Conservation (phyloP, 768 basidiomycete genomes). For the Inosperma sp. region DNA sequence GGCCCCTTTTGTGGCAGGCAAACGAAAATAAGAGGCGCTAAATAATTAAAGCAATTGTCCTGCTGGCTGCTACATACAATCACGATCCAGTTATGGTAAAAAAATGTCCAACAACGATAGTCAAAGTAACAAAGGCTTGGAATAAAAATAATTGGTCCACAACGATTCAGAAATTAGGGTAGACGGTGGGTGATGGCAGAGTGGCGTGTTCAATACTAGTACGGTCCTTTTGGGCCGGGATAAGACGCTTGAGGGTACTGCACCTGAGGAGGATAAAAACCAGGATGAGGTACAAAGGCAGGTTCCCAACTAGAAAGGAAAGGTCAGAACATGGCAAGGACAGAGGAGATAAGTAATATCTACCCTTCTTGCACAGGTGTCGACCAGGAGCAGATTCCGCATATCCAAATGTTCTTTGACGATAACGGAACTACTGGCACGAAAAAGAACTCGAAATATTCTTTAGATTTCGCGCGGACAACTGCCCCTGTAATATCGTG, state of each 20-base stretch:
- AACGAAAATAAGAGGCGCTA: no score
- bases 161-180: no score
- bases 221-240: constrained; percentile 6
- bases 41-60: no score
- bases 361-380: constrained; percentile 48
- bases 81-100: no score
- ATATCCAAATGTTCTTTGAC: constrained; percentile 58
- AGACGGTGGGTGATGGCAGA: background rate
- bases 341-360: constrained; percentile 11
- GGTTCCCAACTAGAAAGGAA: constrained; percentile 3
- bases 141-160: no score
- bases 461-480: constrained; percentile 51
- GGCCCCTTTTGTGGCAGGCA: constrained; percentile 6
- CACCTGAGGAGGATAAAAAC: constrained; percentile 20
- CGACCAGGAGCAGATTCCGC: constrained; percentile 61
- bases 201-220: constrained; percentile 6
- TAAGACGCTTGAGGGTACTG: constrained; percentile 15
- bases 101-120: no score
- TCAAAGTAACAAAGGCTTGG: no score
- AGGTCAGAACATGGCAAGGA: background rate
- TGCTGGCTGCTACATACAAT: no score
- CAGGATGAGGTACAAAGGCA: constrained; percentile 15
- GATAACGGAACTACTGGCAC: constrained; percentile 61
- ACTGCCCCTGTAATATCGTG: constrained; percentile 39
- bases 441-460: constrained; percentile 65